Evolutionary conservation across 179 eudicot species (phyloP).

Genomic region (Amaranthus tricolor): DNA sequence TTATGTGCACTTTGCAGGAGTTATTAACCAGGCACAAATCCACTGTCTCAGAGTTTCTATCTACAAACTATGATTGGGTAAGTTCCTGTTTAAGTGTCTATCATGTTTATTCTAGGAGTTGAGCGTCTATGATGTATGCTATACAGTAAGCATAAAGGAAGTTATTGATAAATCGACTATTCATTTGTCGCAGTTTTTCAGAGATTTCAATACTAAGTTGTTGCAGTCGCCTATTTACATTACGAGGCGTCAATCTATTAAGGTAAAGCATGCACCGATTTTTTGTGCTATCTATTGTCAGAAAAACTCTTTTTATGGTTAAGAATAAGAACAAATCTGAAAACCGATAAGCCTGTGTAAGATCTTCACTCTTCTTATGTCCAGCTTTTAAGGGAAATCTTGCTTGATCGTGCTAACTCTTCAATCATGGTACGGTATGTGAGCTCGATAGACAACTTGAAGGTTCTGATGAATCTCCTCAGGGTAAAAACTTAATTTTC

Average conservation of each 20-base stretch:
- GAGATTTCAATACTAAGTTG: slow-evolving; percentile 64
- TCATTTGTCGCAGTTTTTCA: slow-evolving; percentile 51
- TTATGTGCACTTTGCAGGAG: slow-evolving; percentile 40
- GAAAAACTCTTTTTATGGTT: background rate
- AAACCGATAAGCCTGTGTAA: background rate
- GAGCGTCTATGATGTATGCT: background rate
- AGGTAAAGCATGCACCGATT: slow-evolving; percentile 37
- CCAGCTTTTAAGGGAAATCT: slow-evolving; percentile 67
- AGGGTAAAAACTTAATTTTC: slow-evolving; percentile 41
- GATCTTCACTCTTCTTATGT: background rate
- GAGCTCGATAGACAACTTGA: slow-evolving; percentile 62
- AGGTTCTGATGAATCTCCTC: slow-evolving; percentile 63
- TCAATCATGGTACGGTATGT: slow-evolving; percentile 58
- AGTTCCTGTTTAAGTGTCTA: background rate
- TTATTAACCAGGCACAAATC: slow-evolving; percentile 80
- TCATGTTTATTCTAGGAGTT: background rate
- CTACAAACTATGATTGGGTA: slow-evolving; percentile 63
- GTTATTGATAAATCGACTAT: background rate
- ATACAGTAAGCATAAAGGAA: background rate
- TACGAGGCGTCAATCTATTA: slow-evolving; percentile 69
- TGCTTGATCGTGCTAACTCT: slow-evolving; percentile 68
- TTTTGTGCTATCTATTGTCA: background rate
- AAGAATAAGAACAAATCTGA: background rate
- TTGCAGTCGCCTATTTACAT: slow-evolving; percentile 67
- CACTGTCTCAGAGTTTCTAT: slow-evolving; percentile 67